Conservation (phyloP, 2,329 filamentous ascomycete species). For the Colletotrichum spaethianum region DNA sequence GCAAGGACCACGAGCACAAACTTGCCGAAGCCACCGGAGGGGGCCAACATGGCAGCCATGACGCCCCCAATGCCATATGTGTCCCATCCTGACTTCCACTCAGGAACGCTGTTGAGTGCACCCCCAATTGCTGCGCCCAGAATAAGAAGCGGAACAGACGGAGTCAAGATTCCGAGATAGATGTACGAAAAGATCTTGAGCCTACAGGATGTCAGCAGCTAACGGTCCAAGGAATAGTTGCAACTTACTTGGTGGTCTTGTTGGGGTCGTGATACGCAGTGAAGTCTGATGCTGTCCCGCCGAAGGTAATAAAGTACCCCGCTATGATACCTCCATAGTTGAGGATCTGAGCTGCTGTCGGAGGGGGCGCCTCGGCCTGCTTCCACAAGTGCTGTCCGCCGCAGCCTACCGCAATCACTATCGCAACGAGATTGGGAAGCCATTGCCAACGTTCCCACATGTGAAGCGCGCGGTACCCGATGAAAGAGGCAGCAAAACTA, state of each 20-base stretch:
- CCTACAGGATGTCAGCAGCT: conserved; percentile 42
- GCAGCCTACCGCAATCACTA: conserved; percentile 67
- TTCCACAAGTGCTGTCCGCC: conserved; percentile 64
- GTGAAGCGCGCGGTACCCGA: conserved; percentile 69
- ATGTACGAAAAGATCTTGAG: conserved; percentile 62
- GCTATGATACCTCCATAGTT: conserved; percentile 64
- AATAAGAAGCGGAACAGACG: conserved; percentile 50
- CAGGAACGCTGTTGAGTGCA: conserved; percentile 48
- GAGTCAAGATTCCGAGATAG: conserved; percentile 63
- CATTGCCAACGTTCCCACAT: conserved; percentile 69
- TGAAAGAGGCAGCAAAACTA: conserved; percentile 67
- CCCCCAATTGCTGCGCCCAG: conserved; percentile 58
- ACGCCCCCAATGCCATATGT: conserved; percentile 50
- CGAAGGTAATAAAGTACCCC: conserved; percentile 69
- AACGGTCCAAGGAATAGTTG: neutral
- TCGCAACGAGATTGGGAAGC: conserved; percentile 67
- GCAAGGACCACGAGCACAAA: conserved; percentile 55
- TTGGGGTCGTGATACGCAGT: conserved; percentile 67
- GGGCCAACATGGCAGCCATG: conserved; percentile 50
- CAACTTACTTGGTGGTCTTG: conserved; percentile 54
- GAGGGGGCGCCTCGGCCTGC: conserved; percentile 58
- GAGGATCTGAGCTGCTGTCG: conserved; percentile 55
- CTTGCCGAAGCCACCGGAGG: conserved; percentile 52
- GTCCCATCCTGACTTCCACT: conserved; percentile 50
- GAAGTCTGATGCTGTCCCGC: conserved; percentile 69